Conservation (phyloP, 768 basidiomycete genomes). For the Lentinula detonsa region DNA sequence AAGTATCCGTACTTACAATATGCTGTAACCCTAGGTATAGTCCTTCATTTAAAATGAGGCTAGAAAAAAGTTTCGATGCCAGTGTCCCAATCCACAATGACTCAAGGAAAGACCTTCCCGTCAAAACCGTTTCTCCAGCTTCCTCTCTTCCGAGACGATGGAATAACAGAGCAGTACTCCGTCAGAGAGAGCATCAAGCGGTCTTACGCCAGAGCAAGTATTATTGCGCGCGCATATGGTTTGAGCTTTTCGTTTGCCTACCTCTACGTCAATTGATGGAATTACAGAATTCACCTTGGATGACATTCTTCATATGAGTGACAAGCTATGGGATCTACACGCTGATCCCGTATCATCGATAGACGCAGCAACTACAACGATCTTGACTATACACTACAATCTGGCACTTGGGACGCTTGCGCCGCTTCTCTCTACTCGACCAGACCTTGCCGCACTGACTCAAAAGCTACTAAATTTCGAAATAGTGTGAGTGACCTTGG, state of each 20-base stretch:
- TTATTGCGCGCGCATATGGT: background rate
- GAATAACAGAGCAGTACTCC: background rate
- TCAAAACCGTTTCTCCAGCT: background rate
- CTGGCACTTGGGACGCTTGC: conserved; percentile 10
- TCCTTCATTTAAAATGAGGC: background rate
- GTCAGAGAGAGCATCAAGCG: conserved; percentile 21
- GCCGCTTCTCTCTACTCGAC: background rate
- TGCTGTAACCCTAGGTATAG: background rate
- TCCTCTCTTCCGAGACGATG: background rate
- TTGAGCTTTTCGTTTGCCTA: background rate
- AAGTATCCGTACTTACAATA: background rate
- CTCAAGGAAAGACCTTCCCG: background rate
- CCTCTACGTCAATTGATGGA: background rate
- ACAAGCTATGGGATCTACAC: conserved; percentile 10
- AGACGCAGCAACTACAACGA: conserved; percentile 6
- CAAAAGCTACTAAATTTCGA: conserved; percentile 6
- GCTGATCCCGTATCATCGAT: conserved; percentile 6
- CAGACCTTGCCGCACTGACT: background rate
- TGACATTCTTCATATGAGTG: conserved; percentile 5
- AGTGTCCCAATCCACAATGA: background rate
- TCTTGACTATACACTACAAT: conserved; percentile 11
- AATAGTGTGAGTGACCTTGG: background rate
- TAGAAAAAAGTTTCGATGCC: background rate
- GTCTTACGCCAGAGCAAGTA: conserved; percentile 24
- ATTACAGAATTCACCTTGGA: conserved; percentile 10